phyloP scores from a whole-genome alignment of 768 basidiomycete species.

The Lentinula detonsa region DNA sequence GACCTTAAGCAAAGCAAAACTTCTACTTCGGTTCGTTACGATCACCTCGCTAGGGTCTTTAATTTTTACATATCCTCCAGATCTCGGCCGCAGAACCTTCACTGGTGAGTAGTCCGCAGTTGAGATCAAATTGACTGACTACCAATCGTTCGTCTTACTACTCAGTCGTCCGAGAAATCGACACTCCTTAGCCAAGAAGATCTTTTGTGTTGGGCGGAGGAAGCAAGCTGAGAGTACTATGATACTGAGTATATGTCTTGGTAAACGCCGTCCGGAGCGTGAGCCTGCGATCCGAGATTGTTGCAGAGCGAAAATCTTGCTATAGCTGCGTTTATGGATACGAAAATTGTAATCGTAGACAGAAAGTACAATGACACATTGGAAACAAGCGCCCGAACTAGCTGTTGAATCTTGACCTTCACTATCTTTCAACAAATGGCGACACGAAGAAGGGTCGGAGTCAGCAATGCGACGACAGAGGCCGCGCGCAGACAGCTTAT shows the following conservation, averaged over 20 bases:
- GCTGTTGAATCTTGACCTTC: background rate
- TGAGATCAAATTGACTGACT: background rate
- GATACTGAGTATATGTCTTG: too few species aligned
- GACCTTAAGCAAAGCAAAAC: conserved; percentile 1
- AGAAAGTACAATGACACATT: too few species aligned
- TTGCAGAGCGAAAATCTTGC: too few species aligned
- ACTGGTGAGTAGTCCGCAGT: background rate
- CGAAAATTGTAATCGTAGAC: too few species aligned
- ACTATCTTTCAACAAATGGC: conserved; percentile 38
- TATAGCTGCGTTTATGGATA: too few species aligned
- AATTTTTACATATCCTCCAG: background rate
- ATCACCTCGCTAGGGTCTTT: background rate
- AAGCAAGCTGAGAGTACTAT: conserved; percentile 17
- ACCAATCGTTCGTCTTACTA: background rate
- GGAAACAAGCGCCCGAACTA: background rate
- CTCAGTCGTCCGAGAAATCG: background rate
- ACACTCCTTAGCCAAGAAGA: conserved; percentile 28
- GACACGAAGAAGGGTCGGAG: conserved; percentile 69
- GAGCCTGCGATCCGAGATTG: too few species aligned
- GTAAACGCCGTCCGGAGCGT: too few species aligned
- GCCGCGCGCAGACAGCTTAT: conserved; percentile 80
- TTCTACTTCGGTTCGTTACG: background rate
- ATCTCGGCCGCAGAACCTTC: background rate
- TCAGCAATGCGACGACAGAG: conserved; percentile 71
- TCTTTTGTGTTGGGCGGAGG: conserved; percentile 56